Evolutionary conservation across 345 rosid genomes (phyloP).

Genomic region (Syzygium oleosum): DNA sequence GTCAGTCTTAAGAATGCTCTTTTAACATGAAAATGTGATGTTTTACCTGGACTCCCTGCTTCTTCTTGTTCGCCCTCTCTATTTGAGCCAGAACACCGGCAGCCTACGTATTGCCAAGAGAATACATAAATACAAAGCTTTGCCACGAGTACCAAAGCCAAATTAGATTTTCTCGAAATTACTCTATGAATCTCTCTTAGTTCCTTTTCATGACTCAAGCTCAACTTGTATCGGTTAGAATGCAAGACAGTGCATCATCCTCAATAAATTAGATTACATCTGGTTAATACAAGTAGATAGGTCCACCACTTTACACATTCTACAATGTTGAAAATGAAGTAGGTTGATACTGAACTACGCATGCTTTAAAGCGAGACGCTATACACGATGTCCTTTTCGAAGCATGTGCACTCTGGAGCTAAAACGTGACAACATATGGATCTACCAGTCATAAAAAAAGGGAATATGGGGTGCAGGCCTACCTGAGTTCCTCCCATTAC

Average conservation of each 20-base stretch:
- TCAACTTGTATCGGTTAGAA: not conserved
- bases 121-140: not conserved
- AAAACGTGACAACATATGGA: not conserved
- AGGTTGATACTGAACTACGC: not conserved
- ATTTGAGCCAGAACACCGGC: conserved; percentile 92
- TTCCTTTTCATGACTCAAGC: not conserved
- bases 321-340: not conserved
- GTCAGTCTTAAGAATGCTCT: not conserved
- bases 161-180: not conserved
- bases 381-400: not conserved
- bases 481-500: conserved; percentile 99
- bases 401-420: not conserved
- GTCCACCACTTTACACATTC: not conserved
- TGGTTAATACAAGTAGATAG: not conserved
- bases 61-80: conserved; percentile 82
- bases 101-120: conserved; percentile 41
- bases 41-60: conserved; percentile 66
- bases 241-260: not conserved
- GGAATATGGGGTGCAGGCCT: not conserved
- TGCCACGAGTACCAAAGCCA: not conserved
- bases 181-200: not conserved
- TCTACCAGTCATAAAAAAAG: not conserved
- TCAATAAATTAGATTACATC: not conserved
- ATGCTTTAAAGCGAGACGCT: not conserved
- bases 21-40: not conserved